phyloP scores from a whole-genome alignment of 345 rosid genomes.

The rapeseed (Brassica napus) region DNA sequence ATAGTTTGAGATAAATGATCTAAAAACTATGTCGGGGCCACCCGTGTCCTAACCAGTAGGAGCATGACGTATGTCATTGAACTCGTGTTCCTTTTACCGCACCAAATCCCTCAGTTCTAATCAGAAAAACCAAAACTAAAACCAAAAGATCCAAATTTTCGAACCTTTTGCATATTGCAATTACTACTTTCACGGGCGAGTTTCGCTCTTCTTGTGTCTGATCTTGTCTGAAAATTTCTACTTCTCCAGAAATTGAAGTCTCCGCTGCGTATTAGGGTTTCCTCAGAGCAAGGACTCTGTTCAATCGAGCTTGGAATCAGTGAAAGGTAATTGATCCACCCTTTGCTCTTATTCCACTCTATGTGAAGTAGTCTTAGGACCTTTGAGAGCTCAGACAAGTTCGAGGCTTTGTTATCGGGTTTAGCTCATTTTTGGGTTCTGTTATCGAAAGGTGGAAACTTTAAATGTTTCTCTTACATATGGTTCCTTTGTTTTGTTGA shows the following conservation, averaged over 20 bases:
- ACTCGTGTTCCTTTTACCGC: constrained; percentile 23
- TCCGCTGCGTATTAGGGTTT: constrained; percentile 33
- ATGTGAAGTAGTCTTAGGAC: background rate
- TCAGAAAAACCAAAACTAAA: constrained; percentile 6
- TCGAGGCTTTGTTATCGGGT: constrained; percentile 5
- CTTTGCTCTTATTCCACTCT: constrained; percentile 18
- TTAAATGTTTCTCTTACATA: background rate
- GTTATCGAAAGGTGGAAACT: constrained; percentile 14
- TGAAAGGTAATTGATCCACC: constrained; percentile 35
- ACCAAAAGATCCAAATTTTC: constrained; percentile 30
- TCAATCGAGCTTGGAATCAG: constrained; percentile 35
- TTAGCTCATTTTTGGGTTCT: constrained; percentile 30
- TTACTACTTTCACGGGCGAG: background rate
- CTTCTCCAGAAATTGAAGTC: constrained; percentile 3
- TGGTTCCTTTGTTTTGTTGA: constrained; percentile 31
- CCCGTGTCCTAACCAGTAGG: background rate
- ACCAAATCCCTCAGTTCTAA: constrained; percentile 39
- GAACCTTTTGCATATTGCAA: constrained; percentile 24
- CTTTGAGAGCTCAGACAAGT: constrained; percentile 9
- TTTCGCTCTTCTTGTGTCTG: constrained; percentile 28
- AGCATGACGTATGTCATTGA: constrained; percentile 4
- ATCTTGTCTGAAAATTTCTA: constrained; percentile 22
- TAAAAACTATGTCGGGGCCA: constrained; percentile 5
- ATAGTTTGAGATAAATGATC: constrained; percentile 18
- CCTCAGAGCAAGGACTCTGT: constrained; percentile 13